These are phyloP conservation scores for Typha latifolia DNA, from an alignment of 176 grass and related monocot genomes.

Conservation along the genomic window DNA sequence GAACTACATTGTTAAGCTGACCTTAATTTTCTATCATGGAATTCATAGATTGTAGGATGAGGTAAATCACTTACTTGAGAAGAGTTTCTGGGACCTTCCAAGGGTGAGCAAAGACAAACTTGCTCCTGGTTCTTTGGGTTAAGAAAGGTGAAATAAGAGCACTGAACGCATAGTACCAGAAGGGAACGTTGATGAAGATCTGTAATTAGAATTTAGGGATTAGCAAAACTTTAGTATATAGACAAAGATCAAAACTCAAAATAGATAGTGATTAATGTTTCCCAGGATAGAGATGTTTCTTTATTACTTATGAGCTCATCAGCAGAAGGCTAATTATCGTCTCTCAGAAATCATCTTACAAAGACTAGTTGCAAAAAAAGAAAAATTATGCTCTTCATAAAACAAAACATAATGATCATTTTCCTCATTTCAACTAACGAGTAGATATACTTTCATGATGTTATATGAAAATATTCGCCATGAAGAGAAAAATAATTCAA, in stretches of 20 bases:
- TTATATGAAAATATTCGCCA: too few relatives aligned
- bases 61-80: constrained; percentile 9
- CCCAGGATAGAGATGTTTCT: too few relatives aligned
- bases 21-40: neutral
- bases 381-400: neutral
- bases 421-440: neutral
- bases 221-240: neutral
- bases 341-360: too few relatives aligned
- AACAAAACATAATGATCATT: neutral
- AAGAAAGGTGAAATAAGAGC: constrained; percentile 11
- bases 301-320: too few relatives aligned
- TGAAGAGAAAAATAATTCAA: too few relatives aligned
- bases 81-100: constrained; percentile 14
- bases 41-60: neutral
- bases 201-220: neutral
- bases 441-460: too few relatives aligned
- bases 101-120: constrained; percentile 17
- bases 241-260: too few relatives aligned
- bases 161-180: constrained; percentile 17
- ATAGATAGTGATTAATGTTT: too few relatives aligned
- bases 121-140: constrained; percentile 21
- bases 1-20: neutral
- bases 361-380: too few relatives aligned
- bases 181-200: constrained; percentile 26
- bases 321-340: too few relatives aligned